These are phyloP conservation scores for Candida sanyiensis DNA, from an alignment of 805 yeast species.

Conservation along the genomic window DNA sequence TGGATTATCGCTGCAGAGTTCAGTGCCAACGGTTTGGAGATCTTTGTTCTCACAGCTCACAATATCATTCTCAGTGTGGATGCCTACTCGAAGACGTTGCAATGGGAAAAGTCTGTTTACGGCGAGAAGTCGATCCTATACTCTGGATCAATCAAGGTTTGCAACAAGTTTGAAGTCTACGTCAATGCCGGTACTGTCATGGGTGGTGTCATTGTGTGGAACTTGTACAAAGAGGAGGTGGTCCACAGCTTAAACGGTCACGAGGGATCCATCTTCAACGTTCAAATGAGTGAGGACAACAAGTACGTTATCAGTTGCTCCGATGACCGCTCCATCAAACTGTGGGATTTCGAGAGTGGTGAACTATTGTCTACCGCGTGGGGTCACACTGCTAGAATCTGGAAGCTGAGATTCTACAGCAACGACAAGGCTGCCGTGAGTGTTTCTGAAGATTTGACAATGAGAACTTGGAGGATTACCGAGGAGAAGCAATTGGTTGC, in stretches of 20 bases:
- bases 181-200: slow-evolving; percentile 92
- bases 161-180: slow-evolving; percentile 36
- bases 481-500: slow-evolving; percentile 23
- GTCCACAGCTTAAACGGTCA: slow-evolving; percentile 62
- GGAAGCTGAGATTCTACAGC: slow-evolving; percentile 64
- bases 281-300: slow-evolving; percentile 53
- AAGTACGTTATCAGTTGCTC: slow-evolving; percentile 71
- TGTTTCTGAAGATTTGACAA: slow-evolving; percentile 83
- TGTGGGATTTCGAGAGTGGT: slow-evolving; percentile 63
- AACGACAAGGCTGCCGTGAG: slow-evolving; percentile 43
- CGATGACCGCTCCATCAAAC: slow-evolving; percentile 82
- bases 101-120: slow-evolving; percentile 35
- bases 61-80: slow-evolving; percentile 50
- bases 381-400: slow-evolving; percentile 95
- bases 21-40: slow-evolving; percentile 29
- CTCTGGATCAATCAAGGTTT: slow-evolving; percentile 67
- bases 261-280: slow-evolving; percentile 89
- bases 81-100: slow-evolving; percentile 24
- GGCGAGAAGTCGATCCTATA: slow-evolving; percentile 79
- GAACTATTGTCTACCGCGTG: slow-evolving; percentile 70
- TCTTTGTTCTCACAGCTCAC: slow-evolving; percentile 72
- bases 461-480: slow-evolving; percentile 64
- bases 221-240: slow-evolving; percentile 37
- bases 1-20: slow-evolving; percentile 73
- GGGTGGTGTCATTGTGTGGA: slow-evolving; percentile 84